Base-by-base conservation (phyloP, 768 basidiomycete genomes). In the Auriculariales sp. region DNA sequence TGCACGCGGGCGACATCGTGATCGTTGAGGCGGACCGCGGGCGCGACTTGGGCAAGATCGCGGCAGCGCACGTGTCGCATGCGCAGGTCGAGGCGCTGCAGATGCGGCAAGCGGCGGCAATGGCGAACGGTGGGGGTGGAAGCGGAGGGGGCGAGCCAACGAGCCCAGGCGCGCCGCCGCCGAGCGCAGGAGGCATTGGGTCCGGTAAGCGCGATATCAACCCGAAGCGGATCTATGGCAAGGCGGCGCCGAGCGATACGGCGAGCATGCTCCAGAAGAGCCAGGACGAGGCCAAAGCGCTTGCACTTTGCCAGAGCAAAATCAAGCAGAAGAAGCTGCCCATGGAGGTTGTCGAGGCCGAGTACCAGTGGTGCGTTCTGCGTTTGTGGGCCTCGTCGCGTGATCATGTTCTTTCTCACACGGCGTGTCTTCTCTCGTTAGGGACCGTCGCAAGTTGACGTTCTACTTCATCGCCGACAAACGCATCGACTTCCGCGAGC, bases 321-420 rank as follows among this genome's bases (percentile, higher is more conserved):
- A 93, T 95, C 12, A 72, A 81, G 48, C 89, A 91, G 63, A 87
- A 93, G 69, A 91, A 91, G 62, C 68, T 97, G 60, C 92, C 92
- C 15, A 99, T 99, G 94, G 90, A 97, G 65, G 92, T 99, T 52
- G 81, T 95, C 46, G 94, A 97, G 64, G 94, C 93, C 28, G 94
- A 98, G 66, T 99, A 93, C 68, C 94, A 99, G 62, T 98, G 92
- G 92, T 92, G 50, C 27, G 83, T 68, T 24, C 1, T 39, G 50
- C 14, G 10, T 28, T 10, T n/a, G n/a, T n/a, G n/a, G n/a, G 15
- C 24, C 46, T 49, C 47, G 25, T 45, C 25, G 3, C 49, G 35
- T 49, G 46, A 33, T 17, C 5, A 7, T 31, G 6, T 48, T 19
- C 22, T 36, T 28, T 14, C 53, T 49, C 12, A 53, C 17, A 6